Base-by-base conservation (phyloP, 352 stramenopile genomes). In the Elongisporangium prolatum region DNA sequence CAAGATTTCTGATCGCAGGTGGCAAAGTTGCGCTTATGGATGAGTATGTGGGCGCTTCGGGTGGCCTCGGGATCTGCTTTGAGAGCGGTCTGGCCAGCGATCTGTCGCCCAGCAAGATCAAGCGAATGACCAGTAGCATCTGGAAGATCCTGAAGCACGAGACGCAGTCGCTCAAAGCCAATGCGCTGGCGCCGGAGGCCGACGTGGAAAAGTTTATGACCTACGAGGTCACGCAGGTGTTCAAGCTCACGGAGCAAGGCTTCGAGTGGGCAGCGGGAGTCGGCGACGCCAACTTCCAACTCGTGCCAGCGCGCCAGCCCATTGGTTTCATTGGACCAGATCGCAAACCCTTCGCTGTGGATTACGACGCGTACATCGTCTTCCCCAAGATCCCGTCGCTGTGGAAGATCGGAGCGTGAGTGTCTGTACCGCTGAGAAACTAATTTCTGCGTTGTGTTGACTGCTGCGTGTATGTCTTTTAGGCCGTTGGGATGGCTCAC, bases 61-160 rank as follows among this genome's bases (percentile, higher is more conserved):
- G 83, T 48, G 78, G 80, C n/a, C 60, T 86, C 25, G 80, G 77
- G 6, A 52, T 89, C 21, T 91, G 81, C 67, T 89, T 75, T 22
- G 83, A 93, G 60, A 89, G 78, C 56, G 80, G 83, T 0, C 17
- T 88, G 10, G 76, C 79, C 21, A 80, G 64, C 34, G 80, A 90
- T 57, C 54, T 86, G 9, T 86, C 74, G 6, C 44, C 61, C 11
- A 38, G 48, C 7, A 90, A 82, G 54, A 69, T 88, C 21, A 61
- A 76, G 17, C 60, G 59, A 4, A 77, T 88, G 25, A 65, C 61
- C 4, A 52, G 61, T 5, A 72, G 75, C 37, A 38, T 92, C 6
- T 52, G 81, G 54, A 55, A 72, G 34, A 83, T 92, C 18, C 67
- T 92, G 25, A 50, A 68, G 21, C 48, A 67, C 24, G 82, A 92